A percentile compares a stretch with the other conserved stretches of the same genome.
These are phyloP conservation scores for Rhodomyrtus psidioides DNA, from an alignment of 441 rosid genomes.

Conservation along the genomic window DNA sequence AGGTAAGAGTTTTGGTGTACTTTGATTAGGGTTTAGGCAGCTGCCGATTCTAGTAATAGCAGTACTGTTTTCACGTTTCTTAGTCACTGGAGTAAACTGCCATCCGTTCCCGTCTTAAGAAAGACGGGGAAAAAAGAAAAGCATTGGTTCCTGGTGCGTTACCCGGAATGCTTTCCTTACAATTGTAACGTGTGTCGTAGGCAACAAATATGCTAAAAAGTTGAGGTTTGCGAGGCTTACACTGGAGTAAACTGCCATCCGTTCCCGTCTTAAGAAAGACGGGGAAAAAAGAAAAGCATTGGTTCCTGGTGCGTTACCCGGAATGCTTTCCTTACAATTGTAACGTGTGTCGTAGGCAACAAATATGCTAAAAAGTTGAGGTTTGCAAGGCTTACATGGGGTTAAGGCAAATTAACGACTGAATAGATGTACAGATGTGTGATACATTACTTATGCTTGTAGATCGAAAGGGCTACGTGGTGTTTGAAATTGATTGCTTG, in stretches of 20 bases:
- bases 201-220: not conserved
- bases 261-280: not conserved
- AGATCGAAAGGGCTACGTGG: not conserved
- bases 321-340: not conserved
- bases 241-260: not conserved
- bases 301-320: not conserved
- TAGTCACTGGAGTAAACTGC: not conserved
- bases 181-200: not conserved
- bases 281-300: not conserved
- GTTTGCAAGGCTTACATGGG: not conserved
- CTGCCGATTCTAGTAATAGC: not conserved
- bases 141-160: not conserved
- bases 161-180: not conserved
- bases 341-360: not conserved
- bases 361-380: not conserved
- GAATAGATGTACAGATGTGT: not conserved
- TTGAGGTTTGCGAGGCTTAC: not conserved
- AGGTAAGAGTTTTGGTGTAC: not conserved
- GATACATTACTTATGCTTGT: not conserved
- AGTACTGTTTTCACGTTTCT: not conserved
- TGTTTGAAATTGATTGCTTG: not conserved
- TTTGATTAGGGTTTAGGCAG: not conserved
- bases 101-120: not conserved
- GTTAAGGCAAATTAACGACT: not conserved
- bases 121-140: not conserved